Evolutionary conservation across 148 eudicot genomes (phyloP).

Genomic region (Suaeda aralocaspica): DNA sequence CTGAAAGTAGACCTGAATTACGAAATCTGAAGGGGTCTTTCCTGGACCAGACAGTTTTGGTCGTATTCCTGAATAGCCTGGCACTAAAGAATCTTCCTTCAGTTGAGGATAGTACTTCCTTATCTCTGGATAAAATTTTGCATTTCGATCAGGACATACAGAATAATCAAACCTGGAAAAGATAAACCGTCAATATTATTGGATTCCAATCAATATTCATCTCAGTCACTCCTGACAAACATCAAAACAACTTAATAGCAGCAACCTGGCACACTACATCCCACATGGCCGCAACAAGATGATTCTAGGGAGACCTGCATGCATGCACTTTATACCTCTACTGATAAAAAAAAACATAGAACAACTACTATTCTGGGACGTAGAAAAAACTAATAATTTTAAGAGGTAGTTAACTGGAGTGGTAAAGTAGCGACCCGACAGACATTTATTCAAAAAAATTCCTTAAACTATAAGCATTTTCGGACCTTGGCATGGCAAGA

Average conservation of each 20-base stretch:
- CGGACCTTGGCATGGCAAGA: not conserved
- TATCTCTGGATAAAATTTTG: conserved; percentile 67
- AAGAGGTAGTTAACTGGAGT: not conserved
- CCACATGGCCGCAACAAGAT: not conserved
- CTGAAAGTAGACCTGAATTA: conserved; percentile 55
- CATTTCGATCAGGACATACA: conserved; percentile 47
- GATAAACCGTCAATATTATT: not conserved
- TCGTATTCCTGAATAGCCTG: conserved; percentile 85
- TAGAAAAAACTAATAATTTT: not conserved
- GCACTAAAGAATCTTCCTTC: conserved; percentile 71
- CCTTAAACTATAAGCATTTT: too few relatives aligned
- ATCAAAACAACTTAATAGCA: too few relatives aligned
- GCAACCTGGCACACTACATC: not conserved
- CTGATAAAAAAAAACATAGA: not conserved
- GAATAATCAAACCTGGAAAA: conserved; percentile 76
- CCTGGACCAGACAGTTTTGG: conserved; percentile 78
- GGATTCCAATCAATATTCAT: not conserved
- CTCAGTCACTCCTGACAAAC: not conserved
- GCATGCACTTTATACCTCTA: not conserved
- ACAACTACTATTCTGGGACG: not conserved
- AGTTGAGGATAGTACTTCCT: conserved; percentile 73
- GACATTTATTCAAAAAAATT: not conserved
- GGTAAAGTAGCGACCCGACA: not conserved
- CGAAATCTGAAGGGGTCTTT: conserved; percentile 62
- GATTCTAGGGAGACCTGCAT: not conserved